Percentiles rank a stretch among this genome's conserved stretches.
Evolutionary conservation across 1,139 yeast genomes (phyloP).

Genomic region (Taphrina deformans): DNA sequence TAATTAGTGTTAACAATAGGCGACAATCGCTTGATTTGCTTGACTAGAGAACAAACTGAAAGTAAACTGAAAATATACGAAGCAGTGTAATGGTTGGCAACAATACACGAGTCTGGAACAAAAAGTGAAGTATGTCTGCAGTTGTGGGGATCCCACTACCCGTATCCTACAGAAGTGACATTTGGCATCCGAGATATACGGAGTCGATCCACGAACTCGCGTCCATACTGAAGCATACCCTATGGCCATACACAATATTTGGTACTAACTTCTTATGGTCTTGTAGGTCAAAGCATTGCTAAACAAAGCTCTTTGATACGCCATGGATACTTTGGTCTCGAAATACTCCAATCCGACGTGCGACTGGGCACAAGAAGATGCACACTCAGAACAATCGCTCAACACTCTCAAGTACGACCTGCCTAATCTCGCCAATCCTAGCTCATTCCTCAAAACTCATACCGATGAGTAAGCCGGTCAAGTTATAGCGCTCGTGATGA

Average conservation of each 20-base stretch:
- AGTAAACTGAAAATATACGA: no score
- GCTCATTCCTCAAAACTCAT: slow-evolving; percentile 36
- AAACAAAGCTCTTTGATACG: background rate
- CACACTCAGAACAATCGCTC: slow-evolving; percentile 9
- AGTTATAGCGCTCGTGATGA: background rate
- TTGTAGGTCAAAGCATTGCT: no score
- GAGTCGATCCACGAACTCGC: background rate
- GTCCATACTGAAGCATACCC: background rate
- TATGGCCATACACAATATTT: background rate
- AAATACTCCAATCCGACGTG: slow-evolving; percentile 17
- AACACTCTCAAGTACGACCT: slow-evolving; percentile 15
- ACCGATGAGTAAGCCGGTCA: slow-evolving; percentile 13
- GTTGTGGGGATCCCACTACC: no score
- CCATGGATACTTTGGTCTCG: slow-evolving; percentile 38
- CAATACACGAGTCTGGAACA: no score
- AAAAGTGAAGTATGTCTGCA: no score
- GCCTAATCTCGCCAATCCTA: slow-evolving; percentile 30
- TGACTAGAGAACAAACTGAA: no score
- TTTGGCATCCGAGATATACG: background rate
- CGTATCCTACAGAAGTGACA: no score
- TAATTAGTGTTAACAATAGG: no score
- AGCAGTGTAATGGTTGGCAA: no score
- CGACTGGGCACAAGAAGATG: slow-evolving; percentile 7
- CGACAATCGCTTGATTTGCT: no score
- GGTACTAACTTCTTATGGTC: background rate